A percentile compares a stretch with the other conserved stretches of the same genome.
Conservation (phyloP, 306 rosid genomes). For the Pterocarpus santalinus region DNA sequence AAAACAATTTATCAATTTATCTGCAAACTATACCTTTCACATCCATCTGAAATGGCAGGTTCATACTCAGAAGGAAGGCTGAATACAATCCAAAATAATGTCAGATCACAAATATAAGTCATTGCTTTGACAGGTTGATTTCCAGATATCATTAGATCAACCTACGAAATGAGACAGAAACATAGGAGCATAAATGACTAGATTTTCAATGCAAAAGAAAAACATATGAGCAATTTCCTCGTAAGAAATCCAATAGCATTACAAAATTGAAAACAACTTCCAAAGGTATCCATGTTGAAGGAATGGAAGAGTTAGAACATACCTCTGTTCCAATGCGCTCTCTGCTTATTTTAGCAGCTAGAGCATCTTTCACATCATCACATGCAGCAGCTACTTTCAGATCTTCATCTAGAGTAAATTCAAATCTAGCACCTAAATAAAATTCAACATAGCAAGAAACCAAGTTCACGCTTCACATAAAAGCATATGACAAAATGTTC, state of each 20-base stretch:
- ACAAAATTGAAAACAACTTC: constrained; percentile 13
- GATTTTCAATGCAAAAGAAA: background rate
- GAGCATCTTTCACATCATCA: constrained; percentile 85
- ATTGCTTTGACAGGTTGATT: constrained; percentile 89
- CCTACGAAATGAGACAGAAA: constrained; percentile 51
- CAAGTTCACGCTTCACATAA: constrained; percentile 2
- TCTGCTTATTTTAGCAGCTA: constrained; percentile 85
- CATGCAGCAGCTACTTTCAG: constrained; percentile 87
- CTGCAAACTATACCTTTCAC: constrained; percentile 70
- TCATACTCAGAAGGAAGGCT: constrained; percentile 67
- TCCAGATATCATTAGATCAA: constrained; percentile 88
- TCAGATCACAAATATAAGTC: constrained; percentile 70
- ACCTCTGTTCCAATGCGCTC: constrained; percentile 96
- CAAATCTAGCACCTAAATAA: constrained; percentile 86
- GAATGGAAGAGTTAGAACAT: constrained; percentile 36
- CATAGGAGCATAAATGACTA: constrained; percentile 17
- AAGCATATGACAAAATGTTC: constrained; percentile 25
- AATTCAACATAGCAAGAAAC: constrained; percentile 39
- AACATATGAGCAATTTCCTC: constrained; percentile 17
- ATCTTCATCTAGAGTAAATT: constrained; percentile 76
- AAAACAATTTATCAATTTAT: constrained; percentile 13
- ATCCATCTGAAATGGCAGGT: constrained; percentile 71
- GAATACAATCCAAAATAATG: constrained; percentile 82
- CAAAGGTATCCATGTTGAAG: constrained; percentile 36
- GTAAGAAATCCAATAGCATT: constrained; percentile 30